A percentile compares a stretch with the other conserved stretches of the same genome.
phyloP scores from a whole-genome alignment of 768 basidiomycete species.

The Hericium rajendrae region DNA sequence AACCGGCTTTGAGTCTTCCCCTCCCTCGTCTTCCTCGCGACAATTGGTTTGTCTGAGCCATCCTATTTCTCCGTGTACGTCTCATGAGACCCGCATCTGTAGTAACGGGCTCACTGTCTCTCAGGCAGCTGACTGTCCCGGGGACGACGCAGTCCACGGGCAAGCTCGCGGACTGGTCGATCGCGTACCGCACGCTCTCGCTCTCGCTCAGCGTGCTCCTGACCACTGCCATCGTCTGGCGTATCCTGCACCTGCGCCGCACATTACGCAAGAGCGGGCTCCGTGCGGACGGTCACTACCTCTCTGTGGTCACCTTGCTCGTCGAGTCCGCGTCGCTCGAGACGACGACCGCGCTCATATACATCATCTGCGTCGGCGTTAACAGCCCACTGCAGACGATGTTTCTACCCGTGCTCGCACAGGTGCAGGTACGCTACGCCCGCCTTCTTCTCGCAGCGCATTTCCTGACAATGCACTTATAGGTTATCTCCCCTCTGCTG shows the following conservation, averaged over 20 bases:
- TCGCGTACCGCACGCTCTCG: conserved; percentile 14
- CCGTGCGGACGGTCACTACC: background rate
- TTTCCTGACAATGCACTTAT: no score
- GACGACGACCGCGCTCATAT: conserved; percentile 4
- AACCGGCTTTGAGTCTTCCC: background rate
- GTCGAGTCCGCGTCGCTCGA: conserved; percentile 12
- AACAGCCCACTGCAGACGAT: conserved; percentile 8
- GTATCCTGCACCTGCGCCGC: conserved; percentile 1
- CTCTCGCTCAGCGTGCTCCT: conserved; percentile 8
- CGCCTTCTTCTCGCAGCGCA: background rate
- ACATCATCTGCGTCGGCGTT: conserved; percentile 11
- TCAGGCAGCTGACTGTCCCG: conserved; percentile 8
- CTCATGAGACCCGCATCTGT: background rate
- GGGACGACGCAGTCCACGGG: conserved; percentile 1
- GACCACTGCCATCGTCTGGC: conserved; percentile 8
- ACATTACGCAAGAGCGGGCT: background rate
- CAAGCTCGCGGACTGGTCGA: conserved; percentile 8
- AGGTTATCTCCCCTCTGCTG: conserved; percentile 12
- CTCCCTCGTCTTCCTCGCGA: background rate
- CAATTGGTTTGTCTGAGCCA: background rate
- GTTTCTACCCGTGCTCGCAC: conserved; percentile 12
- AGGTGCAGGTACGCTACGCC: conserved; percentile 7
- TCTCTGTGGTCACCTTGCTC: background rate
- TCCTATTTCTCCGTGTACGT: background rate
- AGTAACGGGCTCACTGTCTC: conserved; percentile 14